These are phyloP conservation scores for Candida sojae DNA, from an alignment of 1,139 yeast genomes.

Conservation along the genomic window DNA sequence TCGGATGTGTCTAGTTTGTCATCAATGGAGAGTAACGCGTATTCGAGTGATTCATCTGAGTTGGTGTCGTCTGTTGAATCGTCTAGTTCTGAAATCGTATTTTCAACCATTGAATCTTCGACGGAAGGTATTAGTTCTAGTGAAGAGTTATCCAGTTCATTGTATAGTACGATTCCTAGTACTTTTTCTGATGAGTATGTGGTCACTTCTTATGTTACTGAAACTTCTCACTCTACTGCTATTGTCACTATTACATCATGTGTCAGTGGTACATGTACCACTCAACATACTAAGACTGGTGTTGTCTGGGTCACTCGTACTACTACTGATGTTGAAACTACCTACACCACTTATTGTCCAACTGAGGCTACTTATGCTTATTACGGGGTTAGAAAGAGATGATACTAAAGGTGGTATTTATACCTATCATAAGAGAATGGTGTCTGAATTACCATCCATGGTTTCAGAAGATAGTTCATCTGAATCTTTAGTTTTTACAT, in stretches of 20 bases:
- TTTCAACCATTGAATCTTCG: too few species aligned
- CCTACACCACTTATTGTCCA: slow-evolving; percentile 27
- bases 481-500: too few species aligned
- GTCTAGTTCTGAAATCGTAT: not conserved
- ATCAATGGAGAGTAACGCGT: too few species aligned
- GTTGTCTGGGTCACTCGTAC: slow-evolving; percentile 14
- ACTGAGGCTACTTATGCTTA: not conserved
- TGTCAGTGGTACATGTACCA: slow-evolving; percentile 13
- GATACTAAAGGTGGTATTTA: not conserved
- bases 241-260: slow-evolving; percentile 25
- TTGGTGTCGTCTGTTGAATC: too few species aligned
- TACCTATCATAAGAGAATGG: not conserved
- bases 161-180: slow-evolving; percentile 5
- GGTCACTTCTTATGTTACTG: slow-evolving; percentile 2
- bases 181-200: slow-evolving; percentile 4
- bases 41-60: too few species aligned
- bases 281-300: slow-evolving; percentile 29
- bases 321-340: slow-evolving; percentile 16
- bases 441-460: not conserved
- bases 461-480: not conserved
- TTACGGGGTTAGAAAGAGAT: not conserved
- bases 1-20: too few species aligned
- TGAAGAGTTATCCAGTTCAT: too few species aligned
- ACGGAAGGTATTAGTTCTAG: too few species aligned
- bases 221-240: slow-evolving; percentile 10